Conservation (phyloP, 371 early-diverging fungal species). For the Mucor saturninus region DNA sequence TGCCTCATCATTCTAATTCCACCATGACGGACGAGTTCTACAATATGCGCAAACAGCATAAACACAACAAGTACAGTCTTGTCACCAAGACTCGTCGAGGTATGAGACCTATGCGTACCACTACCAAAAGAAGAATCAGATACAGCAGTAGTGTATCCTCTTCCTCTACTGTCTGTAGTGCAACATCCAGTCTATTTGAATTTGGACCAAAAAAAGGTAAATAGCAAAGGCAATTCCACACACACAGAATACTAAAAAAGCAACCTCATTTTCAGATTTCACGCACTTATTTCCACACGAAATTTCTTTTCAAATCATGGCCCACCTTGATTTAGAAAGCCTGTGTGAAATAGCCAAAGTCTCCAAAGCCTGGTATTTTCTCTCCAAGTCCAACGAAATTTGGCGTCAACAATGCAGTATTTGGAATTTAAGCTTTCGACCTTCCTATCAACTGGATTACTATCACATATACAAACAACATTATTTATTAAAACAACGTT, state of each 20-base stretch:
- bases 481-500: constrained; percentile 41
- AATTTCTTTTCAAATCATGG: constrained; percentile 13
- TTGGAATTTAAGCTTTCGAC: background rate
- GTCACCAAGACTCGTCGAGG: constrained; percentile 12
- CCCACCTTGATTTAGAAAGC: constrained; percentile 11
- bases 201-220: constrained; percentile 19
- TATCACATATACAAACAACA: constrained; percentile 43
- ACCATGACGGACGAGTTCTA: constrained; percentile 10
- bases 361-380: constrained; percentile 23
- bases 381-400: constrained; percentile 20
- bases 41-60: constrained; percentile 12
- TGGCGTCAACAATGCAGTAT: constrained; percentile 16
- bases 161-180: background rate
- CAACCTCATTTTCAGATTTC: constrained; percentile 17
- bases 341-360: constrained; percentile 13
- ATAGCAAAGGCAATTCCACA: background rate
- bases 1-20: constrained; percentile 6
- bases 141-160: constrained; percentile 1
- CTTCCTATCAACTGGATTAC: constrained; percentile 29
- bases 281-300: too few species aligned
- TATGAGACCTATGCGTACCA: constrained; percentile 16
- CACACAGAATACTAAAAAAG: too few species aligned
- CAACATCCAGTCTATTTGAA: background rate
- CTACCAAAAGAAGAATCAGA: constrained; percentile 2
- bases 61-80: constrained; percentile 3